Conservation (phyloP, 192 early-diverging fungal species). For the Paraglomus brasilianum region DNA sequence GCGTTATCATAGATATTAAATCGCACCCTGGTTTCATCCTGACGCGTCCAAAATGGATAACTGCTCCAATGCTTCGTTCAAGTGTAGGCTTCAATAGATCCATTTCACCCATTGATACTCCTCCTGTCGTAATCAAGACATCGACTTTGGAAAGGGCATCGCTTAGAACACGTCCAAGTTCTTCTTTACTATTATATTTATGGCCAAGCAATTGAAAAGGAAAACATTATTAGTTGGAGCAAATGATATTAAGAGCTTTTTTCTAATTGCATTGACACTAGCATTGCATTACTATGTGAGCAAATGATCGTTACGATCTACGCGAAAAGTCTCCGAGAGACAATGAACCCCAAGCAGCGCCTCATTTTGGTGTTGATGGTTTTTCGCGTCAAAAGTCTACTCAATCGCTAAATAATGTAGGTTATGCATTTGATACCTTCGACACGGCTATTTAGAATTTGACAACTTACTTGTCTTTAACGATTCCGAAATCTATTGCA, state of each 20-base stretch:
- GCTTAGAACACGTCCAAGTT: constrained; percentile 51
- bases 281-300: too few relatives aligned
- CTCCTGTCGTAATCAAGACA: constrained; percentile 88
- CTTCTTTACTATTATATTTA: constrained; percentile 46
- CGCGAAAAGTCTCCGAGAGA: too few relatives aligned
- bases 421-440: too few relatives aligned
- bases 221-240: too few relatives aligned
- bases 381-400: too few relatives aligned
- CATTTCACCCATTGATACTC: constrained; percentile 97
- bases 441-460: not conserved
- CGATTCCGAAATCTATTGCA: constrained; percentile 73
- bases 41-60: constrained; percentile 88
- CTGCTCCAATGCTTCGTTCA: constrained; percentile 72
- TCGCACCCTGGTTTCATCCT: constrained; percentile 86
- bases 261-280: too few relatives aligned
- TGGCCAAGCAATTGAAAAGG: too few relatives aligned
- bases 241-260: too few relatives aligned
- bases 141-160: constrained; percentile 58
- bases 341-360: too few relatives aligned
- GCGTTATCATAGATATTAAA: constrained; percentile 1
- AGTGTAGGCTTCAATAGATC: constrained; percentile 89
- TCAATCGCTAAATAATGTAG: too few relatives aligned
- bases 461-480: constrained; percentile 57
- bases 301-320: too few relatives aligned
- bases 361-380: too few relatives aligned